Percentiles rank a stretch among this genome's conserved stretches.
These are phyloP conservation scores for Umbelopsis sp. DNA, from an alignment of 192 early-diverging fungal genomes.

Conservation along the genomic window DNA sequence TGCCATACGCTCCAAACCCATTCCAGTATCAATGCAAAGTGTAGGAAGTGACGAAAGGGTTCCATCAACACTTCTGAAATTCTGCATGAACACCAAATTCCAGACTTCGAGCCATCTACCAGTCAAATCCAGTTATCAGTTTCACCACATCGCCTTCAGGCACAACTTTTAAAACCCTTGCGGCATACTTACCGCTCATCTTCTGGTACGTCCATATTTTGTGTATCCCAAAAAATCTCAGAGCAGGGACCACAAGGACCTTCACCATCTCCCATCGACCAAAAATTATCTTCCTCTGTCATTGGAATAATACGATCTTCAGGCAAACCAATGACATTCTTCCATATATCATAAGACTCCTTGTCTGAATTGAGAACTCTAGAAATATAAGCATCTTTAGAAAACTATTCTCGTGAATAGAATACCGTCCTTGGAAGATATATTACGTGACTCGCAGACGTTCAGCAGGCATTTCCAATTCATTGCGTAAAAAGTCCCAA, in stretches of 20 bases:
- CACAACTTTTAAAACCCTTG: too few relatives aligned
- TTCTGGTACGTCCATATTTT: conserved; percentile 39
- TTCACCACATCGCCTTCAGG: too few relatives aligned
- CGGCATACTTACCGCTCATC: conserved; percentile 31
- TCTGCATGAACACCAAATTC: conserved; percentile 66
- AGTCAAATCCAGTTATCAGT: neutral
- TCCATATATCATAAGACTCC: conserved; percentile 59
- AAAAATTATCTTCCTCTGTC: conserved; percentile 60
- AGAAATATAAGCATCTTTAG: too few relatives aligned
- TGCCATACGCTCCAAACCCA: conserved; percentile 59
- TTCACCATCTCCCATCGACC: conserved; percentile 65
- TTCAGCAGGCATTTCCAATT: conserved; percentile 49
- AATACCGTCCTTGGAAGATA: too few relatives aligned
- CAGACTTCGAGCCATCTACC: conserved; percentile 62
- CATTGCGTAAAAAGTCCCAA: conserved; percentile 56
- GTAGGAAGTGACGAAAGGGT: conserved; percentile 46
- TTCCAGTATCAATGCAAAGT: conserved; percentile 63
- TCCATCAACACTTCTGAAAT: conserved; percentile 49
- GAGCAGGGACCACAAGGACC: conserved; percentile 66
- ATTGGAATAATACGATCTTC: conserved; percentile 52
- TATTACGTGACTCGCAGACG: conserved; percentile 60
- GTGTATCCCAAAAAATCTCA: conserved; percentile 67
- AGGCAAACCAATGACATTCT: conserved; percentile 48
- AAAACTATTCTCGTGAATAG: too few relatives aligned
- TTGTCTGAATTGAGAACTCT: conserved; percentile 57